These are phyloP conservation scores for Anastatica hierochuntica DNA, from an alignment of 345 rosid genomes.

Conservation along the genomic window DNA sequence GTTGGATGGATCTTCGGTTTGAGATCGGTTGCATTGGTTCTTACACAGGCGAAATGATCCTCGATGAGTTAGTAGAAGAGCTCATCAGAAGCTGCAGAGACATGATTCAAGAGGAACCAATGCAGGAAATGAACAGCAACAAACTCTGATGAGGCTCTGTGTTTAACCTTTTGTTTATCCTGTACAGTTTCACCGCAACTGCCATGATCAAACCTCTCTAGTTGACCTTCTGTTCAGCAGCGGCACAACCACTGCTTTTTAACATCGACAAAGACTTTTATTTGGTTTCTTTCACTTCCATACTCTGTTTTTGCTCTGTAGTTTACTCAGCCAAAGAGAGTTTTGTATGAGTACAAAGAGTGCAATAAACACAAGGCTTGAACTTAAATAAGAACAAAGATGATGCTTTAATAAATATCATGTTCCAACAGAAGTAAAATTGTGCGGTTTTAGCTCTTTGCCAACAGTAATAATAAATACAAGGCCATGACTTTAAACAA, in stretches of 20 bases:
- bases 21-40: conserved; percentile 39
- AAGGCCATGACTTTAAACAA: background rate
- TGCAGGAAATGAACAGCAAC: no score
- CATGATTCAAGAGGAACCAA: no score
- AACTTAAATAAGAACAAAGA: background rate
- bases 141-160: no score
- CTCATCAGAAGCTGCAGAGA: conserved; percentile 28
- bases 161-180: no score
- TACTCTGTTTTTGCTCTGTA: no score
- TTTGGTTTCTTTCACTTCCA: no score
- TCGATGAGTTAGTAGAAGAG: conserved; percentile 58
- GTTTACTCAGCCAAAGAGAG: no score
- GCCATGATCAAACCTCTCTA: conserved; percentile 16
- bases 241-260: conserved; percentile 5
- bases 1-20: conserved; percentile 68
- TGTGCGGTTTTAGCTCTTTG: background rate
- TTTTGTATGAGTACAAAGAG: no score
- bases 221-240: conserved; percentile 14
- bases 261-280: no score
- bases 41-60: conserved; percentile 47
- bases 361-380: no score
- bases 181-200: no score
- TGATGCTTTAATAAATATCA: background rate
- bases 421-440: background rate
- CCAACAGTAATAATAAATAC: conserved; percentile 4